Conservation (phyloP, 1,284 basidiomycete species). For the Melanopsichium pennsylvanicum region DNA sequence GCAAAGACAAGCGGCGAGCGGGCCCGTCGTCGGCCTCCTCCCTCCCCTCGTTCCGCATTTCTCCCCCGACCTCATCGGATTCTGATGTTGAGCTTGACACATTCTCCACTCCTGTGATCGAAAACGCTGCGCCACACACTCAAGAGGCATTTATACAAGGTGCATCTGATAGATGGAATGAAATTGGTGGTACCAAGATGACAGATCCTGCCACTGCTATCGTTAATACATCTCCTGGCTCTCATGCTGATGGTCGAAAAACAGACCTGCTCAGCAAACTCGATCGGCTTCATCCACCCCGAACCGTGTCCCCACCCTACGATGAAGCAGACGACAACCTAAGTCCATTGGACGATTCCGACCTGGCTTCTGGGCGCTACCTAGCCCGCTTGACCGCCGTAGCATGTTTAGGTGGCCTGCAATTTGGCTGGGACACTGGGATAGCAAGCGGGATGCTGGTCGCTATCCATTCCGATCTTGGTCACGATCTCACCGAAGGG, state of each 20-base stretch:
- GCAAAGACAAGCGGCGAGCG: conserved; percentile 14
- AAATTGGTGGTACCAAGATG: conserved; percentile 5
- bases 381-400: conserved; percentile 44
- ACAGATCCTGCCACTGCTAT: conserved; percentile 15
- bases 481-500: conserved; percentile 48
- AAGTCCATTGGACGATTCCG: conserved; percentile 25
- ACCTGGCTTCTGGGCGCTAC: conserved; percentile 29
- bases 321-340: conserved; percentile 5
- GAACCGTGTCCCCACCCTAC: conserved; percentile 1
- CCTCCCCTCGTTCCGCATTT: conserved; percentile 36
- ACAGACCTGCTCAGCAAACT: conserved; percentile 5
- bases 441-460: conserved; percentile 56
- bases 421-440: conserved; percentile 56
- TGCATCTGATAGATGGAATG: too few species aligned
- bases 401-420: conserved; percentile 46
- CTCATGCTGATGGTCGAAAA: neutral
- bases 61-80: conserved; percentile 19
- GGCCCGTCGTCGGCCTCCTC: conserved; percentile 17
- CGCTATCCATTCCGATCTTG: conserved; percentile 49
- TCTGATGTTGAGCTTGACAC: conserved; percentile 31
- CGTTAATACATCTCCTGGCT: neutral
- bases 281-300: conserved; percentile 24
- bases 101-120: conserved; percentile 13
- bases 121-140: neutral
- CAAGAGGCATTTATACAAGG: too few species aligned